Conservation (phyloP, 164 flowering plant species). For the Chloranthus sessilifolius region DNA sequence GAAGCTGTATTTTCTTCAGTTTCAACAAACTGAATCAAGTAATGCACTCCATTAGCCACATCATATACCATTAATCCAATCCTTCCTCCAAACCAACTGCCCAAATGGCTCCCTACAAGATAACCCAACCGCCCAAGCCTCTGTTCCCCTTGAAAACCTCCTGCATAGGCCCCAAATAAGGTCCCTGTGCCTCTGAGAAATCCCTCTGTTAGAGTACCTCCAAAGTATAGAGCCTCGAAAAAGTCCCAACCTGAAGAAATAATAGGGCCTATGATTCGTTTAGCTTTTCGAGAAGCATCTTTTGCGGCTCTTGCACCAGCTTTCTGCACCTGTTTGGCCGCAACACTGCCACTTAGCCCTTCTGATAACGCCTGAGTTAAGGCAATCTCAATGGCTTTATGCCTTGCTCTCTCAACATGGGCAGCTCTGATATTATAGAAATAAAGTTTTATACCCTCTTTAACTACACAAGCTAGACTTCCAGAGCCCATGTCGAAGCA, state of each 20-base stretch:
- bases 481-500: constrained; percentile 47
- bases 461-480: constrained; percentile 28
- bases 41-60: constrained; percentile 66
- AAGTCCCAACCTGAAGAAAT: constrained; percentile 94
- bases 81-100: constrained; percentile 91
- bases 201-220: constrained; percentile 83
- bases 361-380: constrained; percentile 65
- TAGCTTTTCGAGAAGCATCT: constrained; percentile 58
- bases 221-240: constrained; percentile 85
- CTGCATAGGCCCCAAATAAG: constrained; percentile 65
- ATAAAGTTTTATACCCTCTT: constrained; percentile 46
- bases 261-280: constrained; percentile 85
- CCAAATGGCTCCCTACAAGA: constrained; percentile 80
- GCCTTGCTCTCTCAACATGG: constrained; percentile 68
- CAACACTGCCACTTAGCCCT: constrained; percentile 57
- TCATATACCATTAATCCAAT: constrained; percentile 89
- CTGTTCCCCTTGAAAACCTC: constrained; percentile 75
- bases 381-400: constrained; percentile 59
- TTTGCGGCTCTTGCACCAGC: constrained; percentile 92
- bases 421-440: constrained; percentile 58
- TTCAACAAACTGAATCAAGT: constrained; percentile 40
- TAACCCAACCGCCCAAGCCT: constrained; percentile 80
- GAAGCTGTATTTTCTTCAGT: constrained; percentile 22
- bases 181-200: constrained; percentile 86
- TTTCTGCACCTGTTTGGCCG: constrained; percentile 69